These are phyloP conservation scores for Fusarium secorum DNA, from an alignment of 2,329 filamentous ascomycete genomes.

Conservation along the genomic window DNA sequence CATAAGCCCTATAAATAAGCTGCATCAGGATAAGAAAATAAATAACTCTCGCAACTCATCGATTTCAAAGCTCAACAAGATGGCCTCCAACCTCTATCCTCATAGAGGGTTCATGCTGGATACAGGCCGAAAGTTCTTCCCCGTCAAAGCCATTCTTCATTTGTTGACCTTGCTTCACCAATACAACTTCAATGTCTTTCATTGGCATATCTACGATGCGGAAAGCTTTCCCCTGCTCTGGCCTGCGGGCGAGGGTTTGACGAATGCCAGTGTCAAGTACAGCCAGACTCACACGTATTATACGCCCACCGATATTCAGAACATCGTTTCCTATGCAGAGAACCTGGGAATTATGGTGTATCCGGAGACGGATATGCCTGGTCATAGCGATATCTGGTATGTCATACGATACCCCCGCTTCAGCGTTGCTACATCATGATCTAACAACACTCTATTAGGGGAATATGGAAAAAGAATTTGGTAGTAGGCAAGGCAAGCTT, in stretches of 20 bases:
- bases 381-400: slow-evolving; percentile 10
- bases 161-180: background rate
- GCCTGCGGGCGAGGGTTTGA: background rate
- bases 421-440: fast-evolving
- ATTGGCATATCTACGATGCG: slow-evolving; percentile 19
- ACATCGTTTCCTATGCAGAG: background rate
- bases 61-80: background rate
- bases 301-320: background rate
- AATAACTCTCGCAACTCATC: background rate
- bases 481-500: slow-evolving; percentile 3
- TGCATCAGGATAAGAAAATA: background rate
- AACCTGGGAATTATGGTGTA: background rate
- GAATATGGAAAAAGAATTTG: slow-evolving; percentile 1
- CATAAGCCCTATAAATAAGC: background rate
- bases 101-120: slow-evolving; percentile 16
- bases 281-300: background rate
- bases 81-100: background rate
- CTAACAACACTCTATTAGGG: background rate
- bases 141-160: background rate
- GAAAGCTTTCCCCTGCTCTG: slow-evolving; percentile 7
- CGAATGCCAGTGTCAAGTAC: background rate
- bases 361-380: slow-evolving; percentile 15
- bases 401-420: fast-evolving
- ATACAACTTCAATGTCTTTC: slow-evolving; percentile 18
- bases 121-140: slow-evolving; percentile 13